Conservation (phyloP, 2,329 filamentous ascomycete genomes). For the Macrophomina phaseolina region DNA sequence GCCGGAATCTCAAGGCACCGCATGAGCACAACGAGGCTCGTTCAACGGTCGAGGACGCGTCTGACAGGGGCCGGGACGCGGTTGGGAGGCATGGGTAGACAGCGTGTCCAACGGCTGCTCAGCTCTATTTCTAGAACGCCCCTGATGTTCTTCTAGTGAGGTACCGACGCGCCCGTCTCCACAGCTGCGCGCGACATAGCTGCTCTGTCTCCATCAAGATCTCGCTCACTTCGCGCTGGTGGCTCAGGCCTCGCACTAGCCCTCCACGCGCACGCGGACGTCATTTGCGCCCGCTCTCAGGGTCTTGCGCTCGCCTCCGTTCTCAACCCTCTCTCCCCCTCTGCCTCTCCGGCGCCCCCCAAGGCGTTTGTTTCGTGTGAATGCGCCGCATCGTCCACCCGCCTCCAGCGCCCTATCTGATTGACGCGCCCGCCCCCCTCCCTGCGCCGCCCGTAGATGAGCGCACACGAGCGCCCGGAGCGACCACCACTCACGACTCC, state of each 20-base stretch:
- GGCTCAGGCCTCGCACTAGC: slow-evolving; percentile 21
- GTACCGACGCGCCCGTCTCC: slow-evolving; percentile 13
- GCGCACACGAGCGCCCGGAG: slow-evolving; percentile 11
- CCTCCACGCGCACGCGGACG: slow-evolving; percentile 8
- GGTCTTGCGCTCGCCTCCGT: slow-evolving; percentile 9
- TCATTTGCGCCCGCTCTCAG: slow-evolving; percentile 17
- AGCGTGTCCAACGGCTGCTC: background rate
- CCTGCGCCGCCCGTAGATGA: slow-evolving; percentile 25
- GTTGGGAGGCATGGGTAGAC: background rate
- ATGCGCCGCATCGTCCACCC: slow-evolving; percentile 1
- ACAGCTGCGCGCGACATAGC: slow-evolving; percentile 22
- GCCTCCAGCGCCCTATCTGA: slow-evolving; percentile 13
- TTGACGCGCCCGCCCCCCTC: slow-evolving; percentile 20
- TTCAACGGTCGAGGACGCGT: background rate
- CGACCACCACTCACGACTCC: slow-evolving; percentile 13
- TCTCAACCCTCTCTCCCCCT: background rate
- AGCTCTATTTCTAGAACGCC: slow-evolving; percentile 22
- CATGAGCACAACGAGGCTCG: background rate
- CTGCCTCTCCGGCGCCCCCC: slow-evolving; percentile 1
- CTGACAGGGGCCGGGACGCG: background rate
- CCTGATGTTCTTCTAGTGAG: slow-evolving; percentile 22
- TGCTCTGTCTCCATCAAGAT: slow-evolving; percentile 8
- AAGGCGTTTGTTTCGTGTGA: slow-evolving; percentile 8
- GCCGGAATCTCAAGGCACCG: slow-evolving; percentile 8
- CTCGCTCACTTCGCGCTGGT: slow-evolving; percentile 2